Base-by-base conservation (phyloP, 768 basidiomycete species). In the Suillus bovinus region DNA sequence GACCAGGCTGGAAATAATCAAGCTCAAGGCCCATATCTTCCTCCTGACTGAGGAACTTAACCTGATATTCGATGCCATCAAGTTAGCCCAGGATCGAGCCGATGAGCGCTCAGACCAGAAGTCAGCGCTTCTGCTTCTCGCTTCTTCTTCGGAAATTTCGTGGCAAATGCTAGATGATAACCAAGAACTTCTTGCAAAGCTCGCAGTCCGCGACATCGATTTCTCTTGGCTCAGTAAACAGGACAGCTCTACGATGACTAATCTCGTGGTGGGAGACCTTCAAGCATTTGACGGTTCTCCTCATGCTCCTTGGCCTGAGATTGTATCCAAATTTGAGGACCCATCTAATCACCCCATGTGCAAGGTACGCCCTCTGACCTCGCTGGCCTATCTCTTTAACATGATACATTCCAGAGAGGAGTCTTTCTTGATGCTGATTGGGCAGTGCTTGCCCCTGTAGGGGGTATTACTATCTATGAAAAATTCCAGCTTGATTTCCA, bases 391-490 rank as follows among this genome's bases (percentile, higher is more conserved):
- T 63, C 46, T 56, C 14, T 20, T 50, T 61, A 42, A 67, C 50
- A 70, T 16, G 38, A 36, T 52, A 59, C 20, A 61, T 39, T 67
- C 17, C 65, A 93, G 89, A 80, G 81, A 62, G 86, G 88, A 17
- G 74, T 93, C 27, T 95, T 96, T 73, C 79, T 89, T 22, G 78
- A 86, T 1, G 89, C 88, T 2, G 84, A 87, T 60, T 96, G 94
- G 95, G 86, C 82, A 4, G 83, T 91, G 29, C 78, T 94, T n/a
- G 85, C 94, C 1, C 92, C 94, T 17, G 94, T 98, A 27, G 96
- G 94, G 22, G 96, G 96, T 14, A 97, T 99, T 66, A 85, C 89
- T 2, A 92, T 97, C 65, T 89, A 94, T 72, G 88, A 94, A 72
- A 80, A 82, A 33, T 92, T 97, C 67, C 86, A 91, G 65, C 77